Evolutionary conservation across 352 stramenopile species (phyloP), one percentile per base, ranked within the genome.

Genomic region (Nothophytophthora sp.): DNA sequence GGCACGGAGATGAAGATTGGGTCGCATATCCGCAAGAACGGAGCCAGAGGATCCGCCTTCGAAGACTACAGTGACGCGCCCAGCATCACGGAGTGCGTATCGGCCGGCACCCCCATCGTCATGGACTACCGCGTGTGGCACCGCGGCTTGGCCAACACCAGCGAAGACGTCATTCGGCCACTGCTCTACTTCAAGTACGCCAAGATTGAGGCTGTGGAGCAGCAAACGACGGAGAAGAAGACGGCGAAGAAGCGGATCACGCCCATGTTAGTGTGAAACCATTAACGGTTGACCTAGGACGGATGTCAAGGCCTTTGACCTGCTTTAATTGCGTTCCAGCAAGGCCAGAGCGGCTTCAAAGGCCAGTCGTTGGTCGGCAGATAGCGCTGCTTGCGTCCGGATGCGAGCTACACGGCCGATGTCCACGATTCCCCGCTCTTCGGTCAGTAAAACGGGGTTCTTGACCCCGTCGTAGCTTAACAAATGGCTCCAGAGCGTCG

Each of bases 41-140:
- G 66, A 25, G 40, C 34, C 16, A 38, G 53, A 18, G 67, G 60
- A n/a, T 45, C 69, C 15, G 40, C 66, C 7, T 90, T 92, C 38
- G 56, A 75, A 35, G 62, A 59, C 20, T 88, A 88, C 50, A 48
- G 40, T 13, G 56, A 83, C 35, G 41, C 88, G 8, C 53, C 67
- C 15, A 87, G 78, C 56, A 63, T 84, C 29, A 82, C 63, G n/a
- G 60, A 74, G 10, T 64, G 53, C 33, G 72, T 87, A n/a, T 34
- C 60, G 18, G 78, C 76, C 1, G 79, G 79, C 5, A 90, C 74
- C 23, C 76, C 79, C 0, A 36, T 90, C 1, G 30, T 82, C 41
- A 92, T 91, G 81, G 81, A 92, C 70, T 92, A 92, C 33, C 73
- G 81, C 19, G 72, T 90, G 16, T 92, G 81, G 81, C 81, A 92